phyloP scores from a whole-genome alignment of 345 rosid species.

The Citrus australasica region DNA sequence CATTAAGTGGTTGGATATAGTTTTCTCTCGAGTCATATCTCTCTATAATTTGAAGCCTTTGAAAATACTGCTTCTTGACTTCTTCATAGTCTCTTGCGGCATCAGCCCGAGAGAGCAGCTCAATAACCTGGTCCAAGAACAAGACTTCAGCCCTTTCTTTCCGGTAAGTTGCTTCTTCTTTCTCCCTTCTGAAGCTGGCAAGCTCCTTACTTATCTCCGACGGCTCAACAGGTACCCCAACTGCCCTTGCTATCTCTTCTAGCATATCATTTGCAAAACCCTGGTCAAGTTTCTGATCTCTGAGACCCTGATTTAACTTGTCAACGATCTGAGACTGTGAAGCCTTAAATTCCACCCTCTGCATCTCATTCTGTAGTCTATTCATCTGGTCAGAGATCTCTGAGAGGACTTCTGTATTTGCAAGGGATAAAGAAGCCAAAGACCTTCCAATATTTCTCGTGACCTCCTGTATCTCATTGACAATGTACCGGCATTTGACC shows the following conservation, averaged over 20 bases:
- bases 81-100: slow-evolving; percentile 61
- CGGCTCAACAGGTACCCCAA: slow-evolving; percentile 67
- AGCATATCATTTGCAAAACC: slow-evolving; percentile 65
- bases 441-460: slow-evolving; percentile 65
- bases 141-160: slow-evolving; percentile 64
- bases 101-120: slow-evolving; percentile 69
- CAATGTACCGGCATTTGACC: slow-evolving; percentile 54
- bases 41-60: slow-evolving; percentile 47
- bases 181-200: slow-evolving; percentile 57
- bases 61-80: slow-evolving; percentile 45
- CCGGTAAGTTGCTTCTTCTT: slow-evolving; percentile 56
- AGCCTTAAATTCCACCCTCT: slow-evolving; percentile 54
- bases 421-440: slow-evolving; percentile 50
- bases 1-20: slow-evolving; percentile 41
- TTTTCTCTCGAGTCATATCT: slow-evolving; percentile 44
- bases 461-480: slow-evolving; percentile 58
- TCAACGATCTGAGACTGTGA: slow-evolving; percentile 56
- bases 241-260: slow-evolving; percentile 61
- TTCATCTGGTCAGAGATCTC: slow-evolving; percentile 55
- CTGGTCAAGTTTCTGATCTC: slow-evolving; percentile 57
- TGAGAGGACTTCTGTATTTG: slow-evolving; percentile 50
- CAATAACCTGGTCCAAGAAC: slow-evolving; percentile 69
- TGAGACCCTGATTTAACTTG: slow-evolving; percentile 53
- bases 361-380: slow-evolving; percentile 69
- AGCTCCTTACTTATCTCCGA: slow-evolving; percentile 64